Conservation (phyloP, 2,329 filamentous ascomycete species). For the Aureobasidium sp. region DNA sequence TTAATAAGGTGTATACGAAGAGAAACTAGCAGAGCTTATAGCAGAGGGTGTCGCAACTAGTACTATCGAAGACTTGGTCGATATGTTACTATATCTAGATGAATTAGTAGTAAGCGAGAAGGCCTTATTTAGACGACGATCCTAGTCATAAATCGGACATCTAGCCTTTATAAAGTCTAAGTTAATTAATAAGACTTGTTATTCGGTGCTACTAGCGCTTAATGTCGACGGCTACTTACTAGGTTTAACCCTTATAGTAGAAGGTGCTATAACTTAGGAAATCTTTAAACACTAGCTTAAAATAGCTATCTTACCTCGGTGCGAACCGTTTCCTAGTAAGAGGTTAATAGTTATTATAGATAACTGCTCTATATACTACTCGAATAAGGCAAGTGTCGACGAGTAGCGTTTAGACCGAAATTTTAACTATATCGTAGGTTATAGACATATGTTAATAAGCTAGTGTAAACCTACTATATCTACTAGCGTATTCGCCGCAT, state of each 20-base stretch:
- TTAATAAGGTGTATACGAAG: neutral
- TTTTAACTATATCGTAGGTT: neutral
- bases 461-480: neutral
- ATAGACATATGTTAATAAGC: neutral
- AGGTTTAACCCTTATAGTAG: neutral
- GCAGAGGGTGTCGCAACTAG: neutral
- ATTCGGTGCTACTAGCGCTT: neutral
- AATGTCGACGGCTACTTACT: neutral
- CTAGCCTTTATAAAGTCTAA: neutral
- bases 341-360: neutral
- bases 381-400: neutral
- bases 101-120: no score
- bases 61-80: neutral
- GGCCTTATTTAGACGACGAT: no score
- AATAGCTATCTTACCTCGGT: neutral
- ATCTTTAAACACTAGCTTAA: conserved; percentile 2
- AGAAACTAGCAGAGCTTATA: no score
- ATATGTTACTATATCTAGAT: neutral
- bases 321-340: neutral
- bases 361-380: neutral
- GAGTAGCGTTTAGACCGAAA: neutral
- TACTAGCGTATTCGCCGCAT: neutral
- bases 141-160: neutral
- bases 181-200: neutral
- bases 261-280: neutral